These are phyloP conservation scores for Globisporangium megalacanthum DNA, from an alignment of 352 stramenopile species.

Conservation along the genomic window DNA sequence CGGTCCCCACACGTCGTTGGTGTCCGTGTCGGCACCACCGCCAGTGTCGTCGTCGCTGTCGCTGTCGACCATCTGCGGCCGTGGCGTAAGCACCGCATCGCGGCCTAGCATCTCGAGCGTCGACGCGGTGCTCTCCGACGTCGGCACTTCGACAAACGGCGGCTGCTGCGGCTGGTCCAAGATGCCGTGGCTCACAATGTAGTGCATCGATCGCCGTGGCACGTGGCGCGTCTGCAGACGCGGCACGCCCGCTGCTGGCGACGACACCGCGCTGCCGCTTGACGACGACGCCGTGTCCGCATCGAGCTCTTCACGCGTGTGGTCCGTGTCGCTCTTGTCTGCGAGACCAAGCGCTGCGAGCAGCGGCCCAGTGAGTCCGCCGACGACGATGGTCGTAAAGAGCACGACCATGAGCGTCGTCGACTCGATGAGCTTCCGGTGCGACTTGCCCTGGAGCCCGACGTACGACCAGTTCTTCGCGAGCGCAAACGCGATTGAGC, in stretches of 20 bases:
- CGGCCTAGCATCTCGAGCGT: constrained; percentile 22
- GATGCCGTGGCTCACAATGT: constrained; percentile 35
- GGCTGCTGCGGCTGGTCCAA: constrained; percentile 9
- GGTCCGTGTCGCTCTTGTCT: constrained; percentile 27
- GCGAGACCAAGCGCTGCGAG: constrained; percentile 44
- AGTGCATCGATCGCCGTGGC: constrained; percentile 48
- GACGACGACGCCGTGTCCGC: constrained; percentile 23
- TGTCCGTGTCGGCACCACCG: constrained; percentile 3
- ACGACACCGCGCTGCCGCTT: constrained; percentile 23
- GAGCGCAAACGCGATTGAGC: constrained; percentile 91
- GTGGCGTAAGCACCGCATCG: constrained; percentile 51
- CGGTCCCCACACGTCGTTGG: neutral
- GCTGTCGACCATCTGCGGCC: constrained; percentile 65
- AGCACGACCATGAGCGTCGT: constrained; percentile 86
- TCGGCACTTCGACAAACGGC: constrained; percentile 16
- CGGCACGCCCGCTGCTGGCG: constrained; percentile 13
- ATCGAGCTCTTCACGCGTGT: constrained; percentile 20
- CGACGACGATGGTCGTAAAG: constrained; percentile 81
- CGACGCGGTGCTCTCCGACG: constrained; percentile 15
- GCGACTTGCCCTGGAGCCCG: constrained; percentile 52
- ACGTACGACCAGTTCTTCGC: constrained; percentile 84
- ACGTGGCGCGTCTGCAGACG: constrained; percentile 21
- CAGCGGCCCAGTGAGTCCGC: constrained; percentile 68
- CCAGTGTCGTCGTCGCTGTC: constrained; percentile 35
- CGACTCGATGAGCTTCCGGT: constrained; percentile 79